These are phyloP conservation scores for Boletus subparvulus DNA, from an alignment of 768 basidiomycete species.

Conservation along the genomic window DNA sequence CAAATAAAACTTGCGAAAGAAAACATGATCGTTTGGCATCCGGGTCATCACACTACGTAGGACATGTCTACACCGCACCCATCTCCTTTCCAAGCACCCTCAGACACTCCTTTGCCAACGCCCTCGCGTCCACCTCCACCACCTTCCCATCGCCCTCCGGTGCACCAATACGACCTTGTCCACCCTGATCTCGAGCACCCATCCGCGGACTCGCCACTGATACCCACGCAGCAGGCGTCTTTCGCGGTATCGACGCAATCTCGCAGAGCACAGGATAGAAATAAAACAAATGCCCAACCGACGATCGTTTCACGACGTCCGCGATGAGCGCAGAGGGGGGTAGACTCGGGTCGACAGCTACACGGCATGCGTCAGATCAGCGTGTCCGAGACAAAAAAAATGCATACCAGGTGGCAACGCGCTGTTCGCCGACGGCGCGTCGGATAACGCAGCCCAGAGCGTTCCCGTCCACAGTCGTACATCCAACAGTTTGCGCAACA, in stretches of 20 bases:
- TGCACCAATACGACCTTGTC: constrained; percentile 23
- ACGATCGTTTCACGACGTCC: constrained; percentile 72
- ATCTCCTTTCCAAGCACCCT: constrained; percentile 73
- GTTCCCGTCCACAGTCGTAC: constrained; percentile 75
- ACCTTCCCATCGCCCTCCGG: constrained; percentile 21
- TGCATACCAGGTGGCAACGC: constrained; percentile 57
- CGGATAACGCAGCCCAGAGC: constrained; percentile 72
- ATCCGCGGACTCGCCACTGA: constrained; percentile 9
- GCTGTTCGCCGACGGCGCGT: constrained; percentile 57
- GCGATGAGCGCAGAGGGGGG: constrained; percentile 58
- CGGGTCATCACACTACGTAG: constrained; percentile 1
- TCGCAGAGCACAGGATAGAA: constrained; percentile 80
- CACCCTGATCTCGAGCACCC: constrained; percentile 8
- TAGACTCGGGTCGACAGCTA: constrained; percentile 44
- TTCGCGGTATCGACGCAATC: constrained; percentile 70
- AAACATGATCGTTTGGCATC: neutral
- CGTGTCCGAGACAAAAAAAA: neutral
- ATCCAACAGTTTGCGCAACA: constrained; percentile 72
- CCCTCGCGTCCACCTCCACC: constrained; percentile 62
- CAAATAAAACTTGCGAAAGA: neutral
- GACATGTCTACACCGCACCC: constrained; percentile 41
- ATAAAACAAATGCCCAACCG: constrained; percentile 84
- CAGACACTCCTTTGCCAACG: constrained; percentile 65
- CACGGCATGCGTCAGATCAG: neutral
- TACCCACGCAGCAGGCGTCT: constrained; percentile 69